These are phyloP conservation scores for Trypanosoma lewisi DNA, from an alignment of 208 protist genomes.

Conservation along the genomic window DNA sequence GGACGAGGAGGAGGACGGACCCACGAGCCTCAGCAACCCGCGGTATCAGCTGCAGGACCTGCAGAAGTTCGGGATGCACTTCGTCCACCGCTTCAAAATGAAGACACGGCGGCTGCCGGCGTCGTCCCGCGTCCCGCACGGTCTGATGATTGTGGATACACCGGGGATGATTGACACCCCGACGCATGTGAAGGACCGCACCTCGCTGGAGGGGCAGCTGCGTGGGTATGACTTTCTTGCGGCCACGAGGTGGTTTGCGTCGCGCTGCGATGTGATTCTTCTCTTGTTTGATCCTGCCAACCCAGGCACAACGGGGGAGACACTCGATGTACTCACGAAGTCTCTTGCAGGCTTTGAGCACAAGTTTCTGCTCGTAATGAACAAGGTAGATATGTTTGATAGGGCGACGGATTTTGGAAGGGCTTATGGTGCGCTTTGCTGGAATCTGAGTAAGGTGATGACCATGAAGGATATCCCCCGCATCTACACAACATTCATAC, in stretches of 20 bases:
- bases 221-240: slow-evolving; percentile 89
- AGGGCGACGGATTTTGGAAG: slow-evolving; percentile 87
- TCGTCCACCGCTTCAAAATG: slow-evolving; percentile 78
- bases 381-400: slow-evolving; percentile 88
- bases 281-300: slow-evolving; percentile 91
- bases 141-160: slow-evolving; percentile 87
- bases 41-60: slow-evolving; percentile 71
- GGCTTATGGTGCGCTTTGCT: slow-evolving; percentile 89
- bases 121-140: slow-evolving; percentile 38
- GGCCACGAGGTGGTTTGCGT: slow-evolving; percentile 84
- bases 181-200: slow-evolving; percentile 39
- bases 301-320: slow-evolving; percentile 90
- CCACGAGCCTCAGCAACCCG: slow-evolving; percentile 66
- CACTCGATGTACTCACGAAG: slow-evolving; percentile 87
- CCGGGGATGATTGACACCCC: slow-evolving; percentile 92
- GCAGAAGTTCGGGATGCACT: slow-evolving; percentile 69
- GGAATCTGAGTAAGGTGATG: slow-evolving; percentile 91
- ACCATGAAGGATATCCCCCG: slow-evolving; percentile 87
- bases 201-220: slow-evolving; percentile 39
- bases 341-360: slow-evolving; percentile 82
- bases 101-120: slow-evolving; percentile 60
- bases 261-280: slow-evolving; percentile 86
- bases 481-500: slow-evolving; percentile 88
- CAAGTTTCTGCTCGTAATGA: slow-evolving; percentile 88
- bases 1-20: slow-evolving; percentile 77